Conservation (phyloP, 495 filamentous ascomycete species). For the Aspergillus leporis region DNA sequence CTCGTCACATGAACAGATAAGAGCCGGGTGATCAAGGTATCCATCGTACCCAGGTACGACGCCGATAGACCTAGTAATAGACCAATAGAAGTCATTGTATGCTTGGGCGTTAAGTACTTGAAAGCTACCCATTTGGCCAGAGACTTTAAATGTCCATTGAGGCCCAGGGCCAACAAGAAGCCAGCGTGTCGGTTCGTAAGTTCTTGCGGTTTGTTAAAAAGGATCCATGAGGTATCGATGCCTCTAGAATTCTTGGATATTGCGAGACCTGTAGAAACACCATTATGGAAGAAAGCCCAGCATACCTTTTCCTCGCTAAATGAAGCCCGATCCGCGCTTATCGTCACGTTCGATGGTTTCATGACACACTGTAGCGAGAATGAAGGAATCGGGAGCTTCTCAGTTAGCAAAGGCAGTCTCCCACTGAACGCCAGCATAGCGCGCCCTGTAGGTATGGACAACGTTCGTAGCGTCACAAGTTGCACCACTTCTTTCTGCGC, state of each 20-base stretch:
- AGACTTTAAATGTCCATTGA: constrained; percentile 90
- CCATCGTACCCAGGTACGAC: constrained; percentile 95
- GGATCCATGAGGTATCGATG: constrained; percentile 97
- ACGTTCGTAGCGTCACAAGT: constrained; percentile 77
- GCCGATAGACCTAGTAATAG: constrained; percentile 88
- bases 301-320: constrained; percentile 94
- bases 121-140: constrained; percentile 98
- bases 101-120: constrained; percentile 97
- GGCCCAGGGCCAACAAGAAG: constrained; percentile 85
- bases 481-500: constrained; percentile 89
- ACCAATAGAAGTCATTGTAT: constrained; percentile 98
- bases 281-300: constrained; percentile 98
- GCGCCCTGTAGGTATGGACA: constrained; percentile 82
- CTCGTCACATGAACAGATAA: constrained; percentile 96
- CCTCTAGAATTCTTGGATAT: constrained; percentile 88
- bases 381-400: constrained; percentile 80
- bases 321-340: constrained; percentile 77
- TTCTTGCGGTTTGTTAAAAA: constrained; percentile 94
- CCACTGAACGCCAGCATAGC: constrained; percentile 83
- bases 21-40: constrained; percentile 88
- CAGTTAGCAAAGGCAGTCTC: constrained; percentile 80
- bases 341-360: constrained; percentile 84
- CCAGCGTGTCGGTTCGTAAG: constrained; percentile 92
- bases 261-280: constrained; percentile 84
- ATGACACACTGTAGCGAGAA: constrained; percentile 89